phyloP scores from a whole-genome alignment of 2,329 filamentous ascomycete genomes.

The Lachnellula willkommii region DNA sequence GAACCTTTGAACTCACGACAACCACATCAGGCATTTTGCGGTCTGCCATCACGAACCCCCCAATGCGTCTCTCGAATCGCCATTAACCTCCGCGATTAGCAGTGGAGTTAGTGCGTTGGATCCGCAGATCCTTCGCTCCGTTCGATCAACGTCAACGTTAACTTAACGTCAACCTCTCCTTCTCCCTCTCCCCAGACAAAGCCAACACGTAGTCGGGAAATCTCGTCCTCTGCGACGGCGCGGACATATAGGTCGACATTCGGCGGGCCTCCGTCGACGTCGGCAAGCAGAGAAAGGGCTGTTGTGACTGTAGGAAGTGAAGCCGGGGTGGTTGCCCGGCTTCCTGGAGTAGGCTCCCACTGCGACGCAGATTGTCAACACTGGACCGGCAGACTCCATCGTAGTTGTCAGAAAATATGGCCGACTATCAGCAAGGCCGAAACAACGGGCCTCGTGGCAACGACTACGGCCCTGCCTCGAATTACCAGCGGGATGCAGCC shows the following conservation, averaged over 20 bases:
- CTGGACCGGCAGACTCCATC: conserved; percentile 6
- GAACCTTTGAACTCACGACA: conserved; percentile 9
- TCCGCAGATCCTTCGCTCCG: conserved; percentile 7
- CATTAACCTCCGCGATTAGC: conserved; percentile 15
- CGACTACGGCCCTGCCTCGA: conserved; percentile 42
- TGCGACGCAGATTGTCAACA: conserved; percentile 3
- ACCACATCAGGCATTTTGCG: conserved; percentile 15
- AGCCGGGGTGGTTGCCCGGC: conserved; percentile 4
- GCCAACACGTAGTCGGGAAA: conserved; percentile 3
- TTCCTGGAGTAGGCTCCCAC: neutral
- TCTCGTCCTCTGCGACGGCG: conserved; percentile 2
- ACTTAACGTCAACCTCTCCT: neutral
- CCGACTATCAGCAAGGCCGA: conserved; percentile 58
- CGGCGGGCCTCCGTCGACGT: conserved; percentile 21
- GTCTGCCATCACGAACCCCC: conserved; percentile 7
- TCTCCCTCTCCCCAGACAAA: neutral
- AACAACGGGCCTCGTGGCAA: conserved; percentile 44
- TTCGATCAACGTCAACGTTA: conserved; percentile 3
- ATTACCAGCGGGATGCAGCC: conserved; percentile 81
- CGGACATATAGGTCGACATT: conserved; percentile 18
- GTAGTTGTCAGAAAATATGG: conserved; percentile 35
- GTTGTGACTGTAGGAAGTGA: conserved; percentile 18
- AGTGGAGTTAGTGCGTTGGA: conserved; percentile 9
- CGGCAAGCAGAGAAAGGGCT: conserved; percentile 17
- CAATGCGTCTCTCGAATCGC: conserved; percentile 20